phyloP scores from a whole-genome alignment of 2,329 filamentous ascomycete species.

The Thelonectria discophora region DNA sequence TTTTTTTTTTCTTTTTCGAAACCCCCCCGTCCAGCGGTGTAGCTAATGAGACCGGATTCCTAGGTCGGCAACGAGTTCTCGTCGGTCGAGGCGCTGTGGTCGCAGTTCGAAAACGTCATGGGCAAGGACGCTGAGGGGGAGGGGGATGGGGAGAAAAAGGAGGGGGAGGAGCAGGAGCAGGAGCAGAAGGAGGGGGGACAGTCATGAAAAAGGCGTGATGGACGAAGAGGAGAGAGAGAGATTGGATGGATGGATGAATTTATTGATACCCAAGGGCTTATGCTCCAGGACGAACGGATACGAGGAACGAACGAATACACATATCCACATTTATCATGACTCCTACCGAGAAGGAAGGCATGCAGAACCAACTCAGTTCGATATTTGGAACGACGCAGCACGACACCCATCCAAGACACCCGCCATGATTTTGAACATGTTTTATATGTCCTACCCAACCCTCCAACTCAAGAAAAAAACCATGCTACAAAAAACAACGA shows the following conservation, averaged over 20 bases:
- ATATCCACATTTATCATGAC: too few species aligned
- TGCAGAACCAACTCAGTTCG: too few species aligned
- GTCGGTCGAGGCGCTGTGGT: conserved; percentile 97
- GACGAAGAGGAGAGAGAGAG: not conserved
- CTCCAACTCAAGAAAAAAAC: conserved; percentile 37
- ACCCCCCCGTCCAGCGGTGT: too few species aligned
- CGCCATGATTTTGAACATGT: conserved; percentile 31
- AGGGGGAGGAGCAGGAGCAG: conserved; percentile 26
- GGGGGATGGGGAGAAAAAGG: conserved; percentile 31
- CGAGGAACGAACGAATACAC: not conserved
- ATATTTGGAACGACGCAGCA: too few species aligned
- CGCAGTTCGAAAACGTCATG: conserved; percentile 97
- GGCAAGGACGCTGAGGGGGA: conserved; percentile 64
- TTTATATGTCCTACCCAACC: conserved; percentile 40
- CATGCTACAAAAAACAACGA: conserved; percentile 41
- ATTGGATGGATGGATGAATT: conserved; percentile 5
- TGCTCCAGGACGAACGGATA: not conserved
- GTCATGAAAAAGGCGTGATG: conserved; percentile 30
- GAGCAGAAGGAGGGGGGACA: conserved; percentile 21
- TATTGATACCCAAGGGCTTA: not conserved
- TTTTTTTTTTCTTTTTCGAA: not conserved
- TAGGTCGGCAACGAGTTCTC: conserved; percentile 95
- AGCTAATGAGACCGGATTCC: too few species aligned
- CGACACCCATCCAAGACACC: not conserved
- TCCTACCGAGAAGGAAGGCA: too few species aligned